Base-by-base conservation (phyloP, 768 basidiomycete species). In the Artomyces pyxidatus region DNA sequence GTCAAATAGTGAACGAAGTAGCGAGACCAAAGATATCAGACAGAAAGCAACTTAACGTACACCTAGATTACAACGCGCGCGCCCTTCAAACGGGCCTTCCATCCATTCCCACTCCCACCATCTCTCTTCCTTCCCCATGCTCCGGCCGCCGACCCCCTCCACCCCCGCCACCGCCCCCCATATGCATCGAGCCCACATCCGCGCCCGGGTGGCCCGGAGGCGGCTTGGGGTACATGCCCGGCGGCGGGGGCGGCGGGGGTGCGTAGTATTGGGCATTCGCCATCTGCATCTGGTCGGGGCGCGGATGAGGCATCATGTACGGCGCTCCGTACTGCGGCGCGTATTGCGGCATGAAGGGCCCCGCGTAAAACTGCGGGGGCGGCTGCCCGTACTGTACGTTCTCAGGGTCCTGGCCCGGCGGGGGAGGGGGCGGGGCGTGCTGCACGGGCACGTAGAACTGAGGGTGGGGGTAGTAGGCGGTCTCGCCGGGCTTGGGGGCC, bases 391-490 rank as follows among this genome's bases (percentile, higher is more conserved):
- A 56, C 9, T 42, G 48, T 28, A 47, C 32, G 30, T 48, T 39
- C 60, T 65, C 62, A 62, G 65, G 47, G 65, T 67, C 56, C 68
- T 68, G 52, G 48, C 61, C 62, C 54, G 68, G 50, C 51, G 68
- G 58, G 57, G 68, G 65, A 57, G 59, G 51, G 68, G 63, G 50
- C 61, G 58, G 40, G 68, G 63, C 49, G 61, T 57, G 40, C 69
- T 68, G 45, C 69, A 68, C 48, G 39, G 45, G 75, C 55, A 63
- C 52, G 60, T 74, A 70, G 60, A 73, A 70, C 59, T 76, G 77
- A 57, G 72, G 64, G 57, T 62, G 71, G 42, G 75, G 74, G 58
- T 72, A 71, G 64, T 78, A 83, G 37, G 77, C 58, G 32, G 77
- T 65, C 54, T 75, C 69, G 44, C 74, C 73, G 19, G 77, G 76